phyloP scores from a whole-genome alignment of 306 rosid genomes.

The Fagus sylvatica region DNA sequence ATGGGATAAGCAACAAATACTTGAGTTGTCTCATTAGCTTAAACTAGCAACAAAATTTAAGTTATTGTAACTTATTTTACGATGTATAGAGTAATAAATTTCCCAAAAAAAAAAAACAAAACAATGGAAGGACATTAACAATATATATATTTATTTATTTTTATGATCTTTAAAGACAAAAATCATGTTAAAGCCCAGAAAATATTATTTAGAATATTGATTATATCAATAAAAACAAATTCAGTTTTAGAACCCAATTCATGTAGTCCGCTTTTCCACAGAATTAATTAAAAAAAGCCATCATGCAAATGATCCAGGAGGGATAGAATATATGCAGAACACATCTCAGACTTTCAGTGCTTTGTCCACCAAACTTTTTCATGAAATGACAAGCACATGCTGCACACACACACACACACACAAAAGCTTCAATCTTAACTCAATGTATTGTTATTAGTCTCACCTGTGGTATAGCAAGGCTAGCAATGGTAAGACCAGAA shows the following conservation, averaged over 20 bases:
- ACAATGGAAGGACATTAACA: not conserved
- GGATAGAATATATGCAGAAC: constrained; percentile 10
- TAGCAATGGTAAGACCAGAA: constrained; percentile 96
- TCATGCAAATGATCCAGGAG: not conserved
- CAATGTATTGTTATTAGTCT: not conserved
- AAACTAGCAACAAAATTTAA: too few relatives aligned
- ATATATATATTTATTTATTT: not conserved
- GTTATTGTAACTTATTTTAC: too few relatives aligned
- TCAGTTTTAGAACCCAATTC: not conserved
- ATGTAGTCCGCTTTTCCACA: too few relatives aligned
- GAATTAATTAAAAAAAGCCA: not conserved
- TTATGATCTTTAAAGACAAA: not conserved
- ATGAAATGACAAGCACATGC: not conserved
- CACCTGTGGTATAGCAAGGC: constrained; percentile 97
- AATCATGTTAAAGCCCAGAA: not conserved
- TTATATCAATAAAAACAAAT: not conserved
- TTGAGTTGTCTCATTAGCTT: not conserved
- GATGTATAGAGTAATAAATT: not conserved
- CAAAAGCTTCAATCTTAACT: not conserved
- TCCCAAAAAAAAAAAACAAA: not conserved
- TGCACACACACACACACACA: not conserved
- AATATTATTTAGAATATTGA: not conserved
- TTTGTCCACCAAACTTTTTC: not conserved
- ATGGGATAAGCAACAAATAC: not conserved
- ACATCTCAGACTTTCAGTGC: not conserved